Conservation (phyloP, 345 rosid species). For the Litchi chinensis region DNA sequence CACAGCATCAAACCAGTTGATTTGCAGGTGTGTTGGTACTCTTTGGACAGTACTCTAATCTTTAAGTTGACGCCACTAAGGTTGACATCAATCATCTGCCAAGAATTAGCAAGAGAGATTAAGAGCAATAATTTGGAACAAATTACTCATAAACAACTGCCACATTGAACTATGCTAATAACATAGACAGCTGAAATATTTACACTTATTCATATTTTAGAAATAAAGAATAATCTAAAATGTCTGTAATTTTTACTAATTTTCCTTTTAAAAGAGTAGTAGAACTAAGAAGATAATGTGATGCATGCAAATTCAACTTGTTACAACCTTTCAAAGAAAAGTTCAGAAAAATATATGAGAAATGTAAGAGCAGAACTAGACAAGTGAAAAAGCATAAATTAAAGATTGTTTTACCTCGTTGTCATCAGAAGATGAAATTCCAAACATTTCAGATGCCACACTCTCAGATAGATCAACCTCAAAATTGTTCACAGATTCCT, state of each 20-base stretch:
- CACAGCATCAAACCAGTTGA: slow-evolving; percentile 94
- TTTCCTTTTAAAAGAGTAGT: neutral
- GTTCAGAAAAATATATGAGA: neutral
- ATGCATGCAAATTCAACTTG: neutral
- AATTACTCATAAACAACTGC: neutral
- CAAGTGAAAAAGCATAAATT: neutral
- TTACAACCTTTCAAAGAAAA: neutral
- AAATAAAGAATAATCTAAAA: neutral
- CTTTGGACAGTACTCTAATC: slow-evolving; percentile 68
- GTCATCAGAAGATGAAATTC: slow-evolving; percentile 49
- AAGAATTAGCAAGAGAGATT: slow-evolving; percentile 6
- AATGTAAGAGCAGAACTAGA: slow-evolving; percentile 1
- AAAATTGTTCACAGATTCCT: slow-evolving; percentile 28
- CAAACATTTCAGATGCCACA: slow-evolving; percentile 78
- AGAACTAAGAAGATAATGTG: neutral
- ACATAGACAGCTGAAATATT: neutral
- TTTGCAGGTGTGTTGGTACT: slow-evolving; percentile 86
- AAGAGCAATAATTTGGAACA: slow-evolving; percentile 1
- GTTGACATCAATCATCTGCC: slow-evolving; percentile 54
- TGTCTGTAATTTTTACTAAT: neutral
- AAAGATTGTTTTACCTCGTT: slow-evolving; percentile 52
- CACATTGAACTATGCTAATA: neutral
- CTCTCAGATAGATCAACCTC: slow-evolving; percentile 85
- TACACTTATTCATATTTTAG: neutral
- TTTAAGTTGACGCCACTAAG: slow-evolving; percentile 44